These are phyloP conservation scores for Nectriaceae sp. DNA, from an alignment of 2,329 filamentous ascomycete genomes.

Conservation along the genomic window DNA sequence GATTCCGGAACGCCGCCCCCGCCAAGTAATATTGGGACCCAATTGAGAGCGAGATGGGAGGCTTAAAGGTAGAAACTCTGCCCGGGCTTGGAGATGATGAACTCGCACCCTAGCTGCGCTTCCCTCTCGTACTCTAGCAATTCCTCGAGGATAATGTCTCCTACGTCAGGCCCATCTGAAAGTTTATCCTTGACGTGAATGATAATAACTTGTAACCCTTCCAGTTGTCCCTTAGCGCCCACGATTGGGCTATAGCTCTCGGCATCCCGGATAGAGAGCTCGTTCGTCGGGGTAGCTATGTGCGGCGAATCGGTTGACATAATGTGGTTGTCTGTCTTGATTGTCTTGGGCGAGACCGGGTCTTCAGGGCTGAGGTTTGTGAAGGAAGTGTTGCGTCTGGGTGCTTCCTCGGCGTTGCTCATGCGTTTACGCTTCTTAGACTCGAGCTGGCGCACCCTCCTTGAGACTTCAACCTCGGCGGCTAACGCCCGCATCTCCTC, in stretches of 20 bases:
- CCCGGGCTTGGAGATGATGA: conserved; percentile 69
- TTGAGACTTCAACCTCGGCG: conserved; percentile 62
- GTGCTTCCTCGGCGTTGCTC: conserved; percentile 26
- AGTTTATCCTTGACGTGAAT: conserved; percentile 94
- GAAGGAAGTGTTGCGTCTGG: conserved; percentile 23
- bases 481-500: conserved; percentile 77
- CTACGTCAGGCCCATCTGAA: conserved; percentile 66
- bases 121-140: conserved; percentile 66
- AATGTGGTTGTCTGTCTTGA: conserved; percentile 29
- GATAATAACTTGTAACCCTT: conserved; percentile 77
- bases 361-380: conserved; percentile 38
- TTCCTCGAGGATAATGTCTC: conserved; percentile 69
- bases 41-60: too few species aligned
- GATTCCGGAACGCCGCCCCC: too few species aligned
- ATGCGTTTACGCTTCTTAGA: conserved; percentile 68
- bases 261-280: conserved; percentile 43
- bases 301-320: conserved; percentile 41
- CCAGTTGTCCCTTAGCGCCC: conserved; percentile 52
- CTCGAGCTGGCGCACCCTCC: conserved; percentile 36
- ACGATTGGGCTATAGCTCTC: conserved; percentile 29
- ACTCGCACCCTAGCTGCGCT: conserved; percentile 74
- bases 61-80: conserved; percentile 56
- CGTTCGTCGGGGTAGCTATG: conserved; percentile 49
- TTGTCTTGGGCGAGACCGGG: conserved; percentile 55
- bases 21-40: too few species aligned